These are phyloP conservation scores for Taphrina confusa DNA, from an alignment of 1,139 yeast genomes.

Conservation along the genomic window DNA sequence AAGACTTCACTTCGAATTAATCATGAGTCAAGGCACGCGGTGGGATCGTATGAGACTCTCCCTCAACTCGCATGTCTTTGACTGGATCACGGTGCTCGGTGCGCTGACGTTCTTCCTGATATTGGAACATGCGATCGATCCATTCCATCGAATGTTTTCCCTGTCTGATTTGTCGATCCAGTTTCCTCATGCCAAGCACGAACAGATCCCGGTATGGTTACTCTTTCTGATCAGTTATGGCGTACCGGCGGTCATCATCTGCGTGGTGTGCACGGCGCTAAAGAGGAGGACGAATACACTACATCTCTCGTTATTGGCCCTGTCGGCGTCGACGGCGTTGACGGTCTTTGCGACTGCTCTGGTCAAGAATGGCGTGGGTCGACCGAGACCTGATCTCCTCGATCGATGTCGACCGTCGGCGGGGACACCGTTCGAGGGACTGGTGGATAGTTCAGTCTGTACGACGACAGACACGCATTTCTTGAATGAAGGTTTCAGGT, in stretches of 20 bases:
- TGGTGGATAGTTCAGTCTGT: constrained; percentile 53
- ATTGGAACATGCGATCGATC: constrained; percentile 37
- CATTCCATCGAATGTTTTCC: constrained; percentile 54
- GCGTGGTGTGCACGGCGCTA: constrained; percentile 48
- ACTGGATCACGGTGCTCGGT: constrained; percentile 29
- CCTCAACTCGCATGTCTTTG: constrained; percentile 14
- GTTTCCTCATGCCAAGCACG: constrained; percentile 70
- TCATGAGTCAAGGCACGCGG: too few relatives aligned
- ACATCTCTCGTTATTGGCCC: constrained; percentile 57
- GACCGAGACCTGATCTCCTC: constrained; percentile 76
- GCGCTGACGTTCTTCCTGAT: constrained; percentile 23
- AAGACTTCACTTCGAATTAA: too few relatives aligned
- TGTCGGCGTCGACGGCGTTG: constrained; percentile 55
- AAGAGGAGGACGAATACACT: constrained; percentile 47
- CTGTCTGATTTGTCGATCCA: constrained; percentile 59
- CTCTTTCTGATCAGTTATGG: constrained; percentile 49
- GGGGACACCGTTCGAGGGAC: constrained; percentile 41
- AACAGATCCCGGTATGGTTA: constrained; percentile 56
- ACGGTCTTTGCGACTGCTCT: constrained; percentile 58
- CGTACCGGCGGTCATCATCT: constrained; percentile 50
- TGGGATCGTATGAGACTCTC: constrained; percentile 11
- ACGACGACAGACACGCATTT: constrained; percentile 46
- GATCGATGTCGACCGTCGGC: constrained; percentile 63
- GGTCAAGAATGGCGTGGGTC: constrained; percentile 70
- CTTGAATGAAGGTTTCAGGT: constrained; percentile 69